phyloP scores from a whole-genome alignment of 129 eudicot genomes.

The Helichrysum umbraculigerum region DNA sequence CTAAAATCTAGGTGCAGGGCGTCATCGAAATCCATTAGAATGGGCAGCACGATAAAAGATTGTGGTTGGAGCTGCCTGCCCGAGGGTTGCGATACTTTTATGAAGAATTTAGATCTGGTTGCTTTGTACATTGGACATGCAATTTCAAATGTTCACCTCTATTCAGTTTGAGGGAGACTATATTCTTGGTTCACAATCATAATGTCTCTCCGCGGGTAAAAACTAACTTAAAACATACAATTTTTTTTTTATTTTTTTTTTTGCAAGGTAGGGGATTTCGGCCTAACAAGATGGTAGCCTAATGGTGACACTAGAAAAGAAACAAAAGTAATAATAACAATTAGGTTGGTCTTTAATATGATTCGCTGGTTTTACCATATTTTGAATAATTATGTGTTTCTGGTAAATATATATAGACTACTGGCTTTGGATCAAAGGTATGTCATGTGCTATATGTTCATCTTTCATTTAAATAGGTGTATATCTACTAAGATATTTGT shows the following conservation, averaged over 20 bases:
- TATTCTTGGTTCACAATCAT: not conserved
- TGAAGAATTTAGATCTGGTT: constrained; percentile 97
- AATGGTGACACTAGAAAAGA: constrained; percentile 90
- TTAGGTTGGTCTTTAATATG: constrained; percentile 54
- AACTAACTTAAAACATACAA: constrained; percentile 2
- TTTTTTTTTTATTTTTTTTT: constrained; percentile 5
- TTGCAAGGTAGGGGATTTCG: no score
- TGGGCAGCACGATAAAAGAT: constrained; percentile 92
- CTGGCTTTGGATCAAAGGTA: no score
- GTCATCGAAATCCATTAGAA: constrained; percentile 60
- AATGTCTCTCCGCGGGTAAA: not conserved
- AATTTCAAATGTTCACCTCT: constrained; percentile 10
- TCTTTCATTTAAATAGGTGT: no score
- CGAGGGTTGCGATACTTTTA: constrained; percentile 93
- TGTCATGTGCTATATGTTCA: no score
- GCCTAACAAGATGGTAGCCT: constrained; percentile 93
- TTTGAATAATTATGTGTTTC: no score
- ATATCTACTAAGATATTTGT: no score
- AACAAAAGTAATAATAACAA: constrained; percentile 86
- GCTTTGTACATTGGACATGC: constrained; percentile 99
- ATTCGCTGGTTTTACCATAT: no score
- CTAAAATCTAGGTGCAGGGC: no score
- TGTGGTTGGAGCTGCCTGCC: constrained; percentile 94
- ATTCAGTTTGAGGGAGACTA: not conserved
- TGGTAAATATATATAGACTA: no score